Base-by-base conservation (phyloP, 352 stramenopile species). In the Phytophthora pluvialis region DNA sequence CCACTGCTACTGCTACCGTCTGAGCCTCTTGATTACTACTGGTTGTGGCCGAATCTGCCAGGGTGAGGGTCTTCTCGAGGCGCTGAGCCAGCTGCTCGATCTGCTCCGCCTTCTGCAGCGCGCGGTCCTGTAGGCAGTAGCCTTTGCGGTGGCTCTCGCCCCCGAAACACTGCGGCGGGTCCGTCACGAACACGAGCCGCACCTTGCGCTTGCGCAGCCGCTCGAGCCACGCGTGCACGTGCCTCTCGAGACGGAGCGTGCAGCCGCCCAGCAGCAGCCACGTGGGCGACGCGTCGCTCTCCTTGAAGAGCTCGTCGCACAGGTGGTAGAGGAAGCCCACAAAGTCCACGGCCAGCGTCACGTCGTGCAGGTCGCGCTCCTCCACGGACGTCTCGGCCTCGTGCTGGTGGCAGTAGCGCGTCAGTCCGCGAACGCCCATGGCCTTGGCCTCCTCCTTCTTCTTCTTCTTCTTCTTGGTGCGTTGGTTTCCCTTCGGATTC, bases 281-380 rank as follows among this genome's bases (percentile, higher is more conserved):
- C 18, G 72, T 46, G 6, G 70, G 44, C 8, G 70, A 55, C 15
- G 70, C 39, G 35, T 73, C 50, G 31, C n/a, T 46, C 45, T 91
- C 64, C 5, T 64, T 36, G 48, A 63, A 83, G 18, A 94, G 45
- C 32, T 81, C 63, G 16, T 94, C 75, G 55, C 86, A 95, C 15
- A 89, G 48, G 50, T 82, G 72, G 56, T 88, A 91, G 29, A 93
- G 75, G 60, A 94, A 94, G 16, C 85, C 86, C 18, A 89, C 81
- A 53, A 92, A 90, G 61, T 95, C 87, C 40, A 95, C 84, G 13
- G 84, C 87, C 4, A 95, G 77, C 31, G 87, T 94, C 47, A 89
- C 76, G 51, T 91, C 82, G 16, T 57, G 60, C 29, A 93, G 73
- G 10, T 84, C 65, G 4, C 40, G 29, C 49, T 60, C 58, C 18